Evolutionary conservation across 192 early-diverging fungal genomes (phyloP).

Genomic region (Jimgerdemannia flammicorona): DNA sequence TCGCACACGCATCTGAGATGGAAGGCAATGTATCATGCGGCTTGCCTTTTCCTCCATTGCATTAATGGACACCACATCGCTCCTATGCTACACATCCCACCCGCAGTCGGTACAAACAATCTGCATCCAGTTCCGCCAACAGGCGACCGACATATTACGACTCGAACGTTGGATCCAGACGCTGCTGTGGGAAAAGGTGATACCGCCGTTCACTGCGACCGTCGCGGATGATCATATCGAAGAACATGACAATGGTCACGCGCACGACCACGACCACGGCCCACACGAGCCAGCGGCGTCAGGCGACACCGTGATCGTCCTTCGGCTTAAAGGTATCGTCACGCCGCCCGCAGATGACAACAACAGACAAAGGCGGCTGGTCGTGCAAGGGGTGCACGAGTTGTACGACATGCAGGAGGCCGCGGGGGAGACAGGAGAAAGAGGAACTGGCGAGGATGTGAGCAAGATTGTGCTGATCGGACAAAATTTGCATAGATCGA

Average conservation of each 20-base stretch:
- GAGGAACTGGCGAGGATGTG: constrained; percentile 4
- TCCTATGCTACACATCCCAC: neutral
- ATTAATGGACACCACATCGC: no score
- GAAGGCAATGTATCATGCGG: no score
- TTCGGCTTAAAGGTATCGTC: constrained; percentile 61
- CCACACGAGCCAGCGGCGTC: constrained; percentile 1
- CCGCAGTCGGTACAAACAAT: constrained; percentile 51
- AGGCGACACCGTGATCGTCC: constrained; percentile 27
- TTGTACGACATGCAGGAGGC: constrained; percentile 63
- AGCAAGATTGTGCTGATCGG: constrained; percentile 40
- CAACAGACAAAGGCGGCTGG: constrained; percentile 18
- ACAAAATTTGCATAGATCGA: constrained; percentile 17
- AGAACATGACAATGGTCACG: neutral
- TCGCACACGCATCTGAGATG: no score
- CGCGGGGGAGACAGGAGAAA: constrained; percentile 15
- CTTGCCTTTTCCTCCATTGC: no score
- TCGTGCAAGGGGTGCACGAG: constrained; percentile 66
- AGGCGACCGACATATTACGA: constrained; percentile 21
- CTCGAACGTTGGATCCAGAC: constrained; percentile 61
- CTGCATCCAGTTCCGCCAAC: constrained; percentile 37
- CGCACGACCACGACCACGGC: neutral
- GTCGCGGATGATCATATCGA: neutral
- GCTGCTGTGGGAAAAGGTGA: constrained; percentile 56
- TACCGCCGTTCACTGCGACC: constrained; percentile 14
- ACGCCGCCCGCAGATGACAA: constrained; percentile 26